These are phyloP conservation scores for Macroventuria anomochaeta DNA, from an alignment of 2,329 filamentous ascomycete species.

Conservation along the genomic window DNA sequence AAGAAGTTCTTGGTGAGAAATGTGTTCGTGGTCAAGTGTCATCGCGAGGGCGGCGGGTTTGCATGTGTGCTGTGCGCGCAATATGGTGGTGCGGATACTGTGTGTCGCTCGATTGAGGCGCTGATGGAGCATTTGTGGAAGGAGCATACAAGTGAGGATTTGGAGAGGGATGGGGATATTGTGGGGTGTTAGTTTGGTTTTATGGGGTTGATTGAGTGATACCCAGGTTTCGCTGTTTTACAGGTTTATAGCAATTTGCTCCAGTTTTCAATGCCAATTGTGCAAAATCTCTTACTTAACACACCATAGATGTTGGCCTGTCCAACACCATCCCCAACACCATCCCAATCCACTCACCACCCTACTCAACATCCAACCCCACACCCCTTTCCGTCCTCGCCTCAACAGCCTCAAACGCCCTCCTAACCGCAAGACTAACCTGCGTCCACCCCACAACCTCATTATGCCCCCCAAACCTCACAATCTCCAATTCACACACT, in stretches of 20 bases:
- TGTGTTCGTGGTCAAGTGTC: slow-evolving; percentile 43
- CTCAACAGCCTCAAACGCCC: slow-evolving; percentile 71
- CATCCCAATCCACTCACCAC: too few relatives aligned
- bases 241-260: too few relatives aligned
- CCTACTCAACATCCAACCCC: slow-evolving; percentile 14
- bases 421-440: slow-evolving; percentile 68
- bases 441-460: slow-evolving; percentile 70
- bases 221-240: not conserved
- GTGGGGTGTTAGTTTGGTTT: slow-evolving; percentile 15
- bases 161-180: slow-evolving; percentile 39
- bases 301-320: too few relatives aligned
- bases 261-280: too few relatives aligned
- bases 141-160: slow-evolving; percentile 37
- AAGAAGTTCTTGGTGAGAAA: slow-evolving; percentile 35
- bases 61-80: slow-evolving; percentile 41
- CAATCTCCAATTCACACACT: slow-evolving; percentile 51
- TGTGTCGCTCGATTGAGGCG: slow-evolving; percentile 30
- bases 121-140: slow-evolving; percentile 45
- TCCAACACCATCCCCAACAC: too few relatives aligned
- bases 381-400: slow-evolving; percentile 5
- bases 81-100: slow-evolving; percentile 36
- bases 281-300: too few relatives aligned
- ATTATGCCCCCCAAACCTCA: slow-evolving; percentile 65
- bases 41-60: slow-evolving; percentile 37
- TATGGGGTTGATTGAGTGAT: not conserved